phyloP scores from a whole-genome alignment of 805 yeast genomes.

The Pichia exigua region DNA sequence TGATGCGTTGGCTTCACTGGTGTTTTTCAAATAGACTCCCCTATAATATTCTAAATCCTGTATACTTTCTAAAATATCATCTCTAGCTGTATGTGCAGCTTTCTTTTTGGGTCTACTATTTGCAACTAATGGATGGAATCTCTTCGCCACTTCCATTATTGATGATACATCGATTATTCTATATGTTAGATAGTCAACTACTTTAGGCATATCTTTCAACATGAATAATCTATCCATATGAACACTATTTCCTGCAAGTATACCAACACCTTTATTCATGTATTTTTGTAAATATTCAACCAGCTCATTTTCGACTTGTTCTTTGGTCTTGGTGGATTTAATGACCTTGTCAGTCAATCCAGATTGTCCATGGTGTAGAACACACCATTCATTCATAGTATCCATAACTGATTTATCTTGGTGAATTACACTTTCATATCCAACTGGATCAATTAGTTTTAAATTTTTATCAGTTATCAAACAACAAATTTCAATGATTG shows the following conservation, averaged over 20 bases:
- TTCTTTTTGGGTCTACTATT: slow-evolving; percentile 58
- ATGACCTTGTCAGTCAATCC: slow-evolving; percentile 75
- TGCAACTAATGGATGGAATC: slow-evolving; percentile 5
- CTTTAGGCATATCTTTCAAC: slow-evolving; percentile 73
- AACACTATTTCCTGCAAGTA: slow-evolving; percentile 86
- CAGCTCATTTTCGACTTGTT: slow-evolving; percentile 59
- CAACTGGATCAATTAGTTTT: slow-evolving; percentile 56
- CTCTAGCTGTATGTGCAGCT: slow-evolving; percentile 75
- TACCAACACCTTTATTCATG: slow-evolving; percentile 50
- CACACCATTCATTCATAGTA: slow-evolving; percentile 85
- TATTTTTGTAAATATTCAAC: slow-evolving; percentile 49
- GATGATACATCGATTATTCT: slow-evolving; percentile 88
- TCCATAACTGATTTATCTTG: slow-evolving; percentile 54
- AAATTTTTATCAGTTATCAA: slow-evolving; percentile 79
- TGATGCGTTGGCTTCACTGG: not conserved
- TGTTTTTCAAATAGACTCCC: slow-evolving; percentile 45
- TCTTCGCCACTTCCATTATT: slow-evolving; percentile 63
- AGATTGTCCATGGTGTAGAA: slow-evolving; percentile 62
- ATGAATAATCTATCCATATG: slow-evolving; percentile 88
- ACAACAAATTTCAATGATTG: slow-evolving; percentile 87
- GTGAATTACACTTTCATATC: slow-evolving; percentile 78
- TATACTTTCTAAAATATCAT: slow-evolving; percentile 86
- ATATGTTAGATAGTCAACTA: slow-evolving; percentile 54
- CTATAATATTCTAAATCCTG: slow-evolving; percentile 72
- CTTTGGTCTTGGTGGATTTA: slow-evolving; percentile 43